phyloP scores from a whole-genome alignment of 768 basidiomycete genomes.

The Macrolepiota albuminosa region DNA sequence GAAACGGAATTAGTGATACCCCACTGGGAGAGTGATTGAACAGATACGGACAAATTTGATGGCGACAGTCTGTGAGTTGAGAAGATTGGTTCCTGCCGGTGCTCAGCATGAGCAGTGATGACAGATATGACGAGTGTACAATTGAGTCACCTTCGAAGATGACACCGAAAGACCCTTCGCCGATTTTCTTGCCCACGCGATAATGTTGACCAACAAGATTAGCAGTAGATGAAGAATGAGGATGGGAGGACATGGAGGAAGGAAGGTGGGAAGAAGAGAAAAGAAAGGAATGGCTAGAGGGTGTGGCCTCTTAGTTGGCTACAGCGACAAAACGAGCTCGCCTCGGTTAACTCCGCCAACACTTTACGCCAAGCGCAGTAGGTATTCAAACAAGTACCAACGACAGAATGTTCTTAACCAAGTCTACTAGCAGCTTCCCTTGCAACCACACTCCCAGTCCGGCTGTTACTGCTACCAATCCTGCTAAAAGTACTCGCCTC shows the following conservation, averaged over 20 bases:
- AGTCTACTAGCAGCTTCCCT: neutral
- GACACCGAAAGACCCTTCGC: constrained; percentile 98
- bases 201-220: constrained; percentile 96
- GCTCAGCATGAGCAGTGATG: neutral
- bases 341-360: constrained; percentile 20
- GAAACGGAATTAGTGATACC: constrained; percentile 11
- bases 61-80: constrained; percentile 98
- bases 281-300: constrained; percentile 23
- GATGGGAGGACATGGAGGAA: constrained; percentile 50
- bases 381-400: constrained; percentile 13
- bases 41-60: constrained; percentile 93
- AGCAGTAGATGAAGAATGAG: constrained; percentile 55
- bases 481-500: constrained; percentile 19
- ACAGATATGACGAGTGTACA: constrained; percentile 1
- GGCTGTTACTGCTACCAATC: constrained; percentile 19
- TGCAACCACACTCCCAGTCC: constrained; percentile 11
- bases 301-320: constrained; percentile 25
- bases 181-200: constrained; percentile 98
- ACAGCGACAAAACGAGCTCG: constrained; percentile 13
- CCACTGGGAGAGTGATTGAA: constrained; percentile 9
- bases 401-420: constrained; percentile 7
- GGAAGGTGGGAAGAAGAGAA: constrained; percentile 20
- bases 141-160: constrained; percentile 71
- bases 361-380: constrained; percentile 7
- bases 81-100: constrained; percentile 82